phyloP scores from a whole-genome alignment of 331 rosid genomes.

The Acacia concinna region DNA sequence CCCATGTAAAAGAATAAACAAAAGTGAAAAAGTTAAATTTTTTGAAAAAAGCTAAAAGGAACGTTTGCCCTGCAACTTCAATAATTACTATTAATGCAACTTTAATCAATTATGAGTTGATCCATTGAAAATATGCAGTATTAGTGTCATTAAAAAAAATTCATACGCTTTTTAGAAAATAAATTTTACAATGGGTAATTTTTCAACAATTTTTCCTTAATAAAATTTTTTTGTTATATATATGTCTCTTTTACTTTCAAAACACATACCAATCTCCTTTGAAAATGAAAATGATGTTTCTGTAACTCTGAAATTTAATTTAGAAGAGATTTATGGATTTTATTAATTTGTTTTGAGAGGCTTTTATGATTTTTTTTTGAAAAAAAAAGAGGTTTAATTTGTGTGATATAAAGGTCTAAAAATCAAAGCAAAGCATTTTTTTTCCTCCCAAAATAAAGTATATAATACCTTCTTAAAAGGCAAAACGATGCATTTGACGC shows the following conservation, averaged over 20 bases:
- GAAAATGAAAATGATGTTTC: not conserved
- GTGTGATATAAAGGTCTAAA: not conserved
- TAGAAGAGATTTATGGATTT: not conserved
- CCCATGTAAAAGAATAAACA: not conserved
- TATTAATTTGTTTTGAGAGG: not conserved
- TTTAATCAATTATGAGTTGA: not conserved
- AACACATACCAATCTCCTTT: not conserved
- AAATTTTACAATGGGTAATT: too few species aligned
- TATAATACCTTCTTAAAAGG: not conserved
- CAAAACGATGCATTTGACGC: not conserved
- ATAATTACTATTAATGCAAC: not conserved
- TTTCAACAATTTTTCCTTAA: too few species aligned
- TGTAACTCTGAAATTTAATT: too few species aligned
- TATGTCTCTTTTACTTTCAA: not conserved
- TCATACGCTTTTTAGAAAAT: too few species aligned
- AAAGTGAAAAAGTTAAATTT: not conserved
- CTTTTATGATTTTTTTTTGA: not conserved
- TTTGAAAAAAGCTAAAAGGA: not conserved
- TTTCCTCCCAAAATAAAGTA: too few species aligned
- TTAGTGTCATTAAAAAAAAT: not conserved
- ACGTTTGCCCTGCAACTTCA: not conserved
- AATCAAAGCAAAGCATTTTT: too few species aligned
- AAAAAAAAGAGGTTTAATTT: not conserved
- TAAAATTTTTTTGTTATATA: too few species aligned
- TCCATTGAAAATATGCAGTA: not conserved